Evolutionary conservation across 495 filamentous ascomycete genomes (phyloP).

Genomic region (Massariosphaeria phaeospora): DNA sequence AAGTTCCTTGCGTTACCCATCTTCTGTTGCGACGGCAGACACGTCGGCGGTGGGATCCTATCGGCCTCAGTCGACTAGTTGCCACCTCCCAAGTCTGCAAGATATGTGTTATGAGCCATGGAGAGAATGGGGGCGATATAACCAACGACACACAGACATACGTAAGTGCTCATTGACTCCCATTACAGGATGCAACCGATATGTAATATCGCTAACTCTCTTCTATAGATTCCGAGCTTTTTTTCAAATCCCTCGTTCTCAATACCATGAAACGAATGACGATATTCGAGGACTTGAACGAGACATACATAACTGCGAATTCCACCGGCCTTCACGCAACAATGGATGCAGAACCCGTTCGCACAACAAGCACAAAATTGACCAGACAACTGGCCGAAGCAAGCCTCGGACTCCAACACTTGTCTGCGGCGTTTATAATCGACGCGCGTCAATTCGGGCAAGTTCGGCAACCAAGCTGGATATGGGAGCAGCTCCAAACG

Average conservation of each 20-base stretch:
- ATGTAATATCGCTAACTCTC: neutral
- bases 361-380: neutral
- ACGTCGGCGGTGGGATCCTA: neutral
- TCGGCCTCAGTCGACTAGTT: neutral
- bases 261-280: neutral
- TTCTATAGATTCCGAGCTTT: neutral
- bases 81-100: conserved; percentile 4
- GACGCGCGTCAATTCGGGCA: neutral
- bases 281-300: conserved; percentile 6
- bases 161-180: neutral
- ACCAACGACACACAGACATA: neutral
- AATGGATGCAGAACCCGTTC: conserved; percentile 3
- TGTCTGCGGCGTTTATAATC: conserved; percentile 5
- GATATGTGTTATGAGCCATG: conserved; percentile 8
- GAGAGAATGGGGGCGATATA: conserved; percentile 3
- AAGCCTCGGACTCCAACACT: conserved; percentile 5
- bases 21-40: neutral
- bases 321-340: neutral
- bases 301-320: conserved; percentile 1
- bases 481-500: conserved; percentile 2
- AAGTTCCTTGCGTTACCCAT: neutral
- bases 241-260: neutral
- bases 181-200: neutral
- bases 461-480: conserved; percentile 2
- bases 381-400: neutral